phyloP scores from a whole-genome alignment of 176 grass and related monocot species.

The Oryza meridionalis region DNA sequence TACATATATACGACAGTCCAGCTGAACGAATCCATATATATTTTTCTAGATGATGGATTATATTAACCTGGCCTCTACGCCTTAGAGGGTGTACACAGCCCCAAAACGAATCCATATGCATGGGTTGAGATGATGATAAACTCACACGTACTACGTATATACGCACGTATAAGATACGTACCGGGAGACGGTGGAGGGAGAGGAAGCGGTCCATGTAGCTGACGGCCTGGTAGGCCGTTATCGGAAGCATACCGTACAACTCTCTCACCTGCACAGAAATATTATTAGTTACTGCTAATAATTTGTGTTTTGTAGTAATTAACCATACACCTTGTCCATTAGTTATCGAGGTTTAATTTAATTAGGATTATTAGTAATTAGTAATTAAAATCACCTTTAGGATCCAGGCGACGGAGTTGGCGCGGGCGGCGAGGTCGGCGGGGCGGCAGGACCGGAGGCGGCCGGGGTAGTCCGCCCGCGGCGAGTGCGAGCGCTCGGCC shows the following conservation, averaged over 20 bases:
- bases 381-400: slow-evolving; percentile 41
- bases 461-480: slow-evolving; percentile 43
- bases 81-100: too few relatives aligned
- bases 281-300: background rate
- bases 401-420: slow-evolving; percentile 58
- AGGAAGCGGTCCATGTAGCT: slow-evolving; percentile 82
- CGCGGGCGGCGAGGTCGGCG: slow-evolving; percentile 45
- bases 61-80: too few relatives aligned
- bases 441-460: slow-evolving; percentile 40
- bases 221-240: slow-evolving; percentile 65
- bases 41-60: too few relatives aligned
- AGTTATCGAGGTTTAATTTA: background rate
- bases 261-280: slow-evolving; percentile 27
- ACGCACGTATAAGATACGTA: background rate
- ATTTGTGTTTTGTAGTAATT: background rate
- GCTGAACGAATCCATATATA: too few relatives aligned
- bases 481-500: slow-evolving; percentile 47
- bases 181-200: slow-evolving; percentile 56
- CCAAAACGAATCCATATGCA: background rate
- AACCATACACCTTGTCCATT: background rate
- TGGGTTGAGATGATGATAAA: background rate
- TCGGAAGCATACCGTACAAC: slow-evolving; percentile 45
- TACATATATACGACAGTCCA: background rate
- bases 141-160: background rate
- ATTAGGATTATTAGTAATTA: background rate